These are phyloP conservation scores for Plectranthus barbatus DNA, from an alignment of 257 asterid genomes.

Conservation along the genomic window DNA sequence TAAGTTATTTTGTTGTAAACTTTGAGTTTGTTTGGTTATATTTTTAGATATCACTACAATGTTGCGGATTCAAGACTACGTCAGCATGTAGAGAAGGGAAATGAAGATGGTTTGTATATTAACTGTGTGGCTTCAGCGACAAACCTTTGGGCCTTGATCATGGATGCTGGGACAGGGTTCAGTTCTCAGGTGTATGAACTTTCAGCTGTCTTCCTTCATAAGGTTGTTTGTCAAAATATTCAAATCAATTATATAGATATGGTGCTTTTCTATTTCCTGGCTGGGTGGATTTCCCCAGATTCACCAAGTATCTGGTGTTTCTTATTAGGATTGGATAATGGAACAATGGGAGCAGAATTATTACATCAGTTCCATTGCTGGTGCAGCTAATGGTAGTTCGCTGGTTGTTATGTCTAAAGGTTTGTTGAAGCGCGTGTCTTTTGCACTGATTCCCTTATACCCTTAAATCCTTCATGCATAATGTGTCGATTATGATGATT, in stretches of 20 bases:
- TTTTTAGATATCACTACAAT: slow-evolving; percentile 70
- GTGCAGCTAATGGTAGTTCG: slow-evolving; percentile 55
- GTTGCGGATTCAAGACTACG: slow-evolving; percentile 75
- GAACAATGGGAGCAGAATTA: slow-evolving; percentile 97
- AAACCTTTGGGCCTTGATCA: slow-evolving; percentile 95
- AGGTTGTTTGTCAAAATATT: slow-evolving; percentile 36
- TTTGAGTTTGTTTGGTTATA: not conserved
- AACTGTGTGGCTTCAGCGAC: slow-evolving; percentile 92
- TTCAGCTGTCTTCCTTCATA: slow-evolving; percentile 81
- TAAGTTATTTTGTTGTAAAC: not conserved
- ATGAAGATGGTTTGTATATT: slow-evolving; percentile 83
- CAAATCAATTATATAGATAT: not conserved
- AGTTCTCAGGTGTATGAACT: slow-evolving; percentile 86
- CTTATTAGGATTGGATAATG: slow-evolving; percentile 91
- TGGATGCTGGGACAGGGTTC: slow-evolving; percentile 98
- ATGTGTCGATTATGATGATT: not conserved
- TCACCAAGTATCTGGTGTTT: not conserved
- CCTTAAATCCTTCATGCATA: not conserved
- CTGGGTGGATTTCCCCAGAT: not conserved
- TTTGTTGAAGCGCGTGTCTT: slow-evolving; percentile 17
- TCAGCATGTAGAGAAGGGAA: slow-evolving; percentile 88
- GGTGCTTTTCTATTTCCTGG: not conserved
- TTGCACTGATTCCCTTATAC: not conserved
- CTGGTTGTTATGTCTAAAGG: slow-evolving; percentile 97
- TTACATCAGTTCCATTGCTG: slow-evolving; percentile 96